Evolutionary conservation across 345 rosid genomes (phyloP), one percentile per base, ranked within the genome.

Genomic region (Lumnitzera racemosa): DNA sequence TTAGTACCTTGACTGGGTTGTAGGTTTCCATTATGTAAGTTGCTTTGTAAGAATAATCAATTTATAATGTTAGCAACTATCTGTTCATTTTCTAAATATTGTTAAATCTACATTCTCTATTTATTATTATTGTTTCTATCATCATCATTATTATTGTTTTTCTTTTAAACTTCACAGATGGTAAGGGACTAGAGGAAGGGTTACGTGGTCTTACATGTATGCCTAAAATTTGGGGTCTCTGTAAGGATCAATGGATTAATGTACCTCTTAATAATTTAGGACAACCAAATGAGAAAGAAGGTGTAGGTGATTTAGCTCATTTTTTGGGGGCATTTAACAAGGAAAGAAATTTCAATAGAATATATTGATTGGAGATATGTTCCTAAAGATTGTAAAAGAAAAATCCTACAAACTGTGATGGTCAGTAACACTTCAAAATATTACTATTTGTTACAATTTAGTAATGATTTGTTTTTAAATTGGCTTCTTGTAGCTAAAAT

Each of bases 401-500:
- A 56, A 1, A 56, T 56, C 46, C 17, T 56, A 20, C 11, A 56
- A 14, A 23, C 16, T 3, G 59, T 56, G 15, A 56, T 31, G 59
- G 59, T 56, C 13, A 56, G 59, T 27, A 5, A 27, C 5, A 56
- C 27, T 15, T 16, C n/a, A 14, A 12, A 47, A 5, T 13, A 27
- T 8, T 25, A 3, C 41, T 56, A 0, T 11, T 27, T 12, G n/a
- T 11, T 10, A 12, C 0, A 11, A 15, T 13, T 0, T 27, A 27
- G 17, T 14, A 10, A 13, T 56, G 17, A 2, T 15, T 27, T 12
- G 2, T 12, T 43, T 43, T 31, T 12, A 20, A 20, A 3, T 55
- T 13, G 29, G 14, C 59, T 2, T n/a, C 12, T 11, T 56, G 59
- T 20, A 56, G 59, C n/a, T 56, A 47, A 56, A 56, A 17, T 56